Evolutionary conservation across 331 rosid genomes (phyloP).

Genomic region (Acacia concinna): DNA sequence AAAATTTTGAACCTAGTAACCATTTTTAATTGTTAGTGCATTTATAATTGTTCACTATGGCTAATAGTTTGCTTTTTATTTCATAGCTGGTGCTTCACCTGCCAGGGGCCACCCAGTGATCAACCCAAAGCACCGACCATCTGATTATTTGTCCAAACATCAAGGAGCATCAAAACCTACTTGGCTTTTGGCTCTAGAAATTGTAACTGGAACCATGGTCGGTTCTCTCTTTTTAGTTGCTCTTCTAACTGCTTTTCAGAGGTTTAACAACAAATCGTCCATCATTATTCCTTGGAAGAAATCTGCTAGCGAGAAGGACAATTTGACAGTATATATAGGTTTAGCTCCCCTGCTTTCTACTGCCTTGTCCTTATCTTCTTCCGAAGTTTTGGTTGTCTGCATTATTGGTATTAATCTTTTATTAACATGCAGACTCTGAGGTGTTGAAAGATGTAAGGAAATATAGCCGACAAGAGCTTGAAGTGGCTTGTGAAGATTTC

Average conservation of each 20-base stretch:
- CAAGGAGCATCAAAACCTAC: conserved; percentile 64
- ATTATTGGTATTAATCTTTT: background rate
- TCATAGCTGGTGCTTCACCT: conserved; percentile 60
- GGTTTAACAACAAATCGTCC: conserved; percentile 68
- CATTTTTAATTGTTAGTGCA: background rate
- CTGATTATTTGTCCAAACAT: conserved; percentile 47
- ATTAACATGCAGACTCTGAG: conserved; percentile 63
- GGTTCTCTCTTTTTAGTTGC: conserved; percentile 73
- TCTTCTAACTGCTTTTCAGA: conserved; percentile 65
- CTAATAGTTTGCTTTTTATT: conserved; percentile 29
- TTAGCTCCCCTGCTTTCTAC: conserved; percentile 30
- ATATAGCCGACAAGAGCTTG: conserved; percentile 84
- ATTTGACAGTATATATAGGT: conserved; percentile 64
- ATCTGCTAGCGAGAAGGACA: conserved; percentile 76
- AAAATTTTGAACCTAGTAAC: background rate
- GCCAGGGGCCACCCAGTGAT: conserved; percentile 45
- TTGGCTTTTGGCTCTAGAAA: conserved; percentile 88
- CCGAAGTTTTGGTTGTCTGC: conserved; percentile 11
- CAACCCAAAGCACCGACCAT: conserved; percentile 41
- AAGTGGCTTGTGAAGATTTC: conserved; percentile 97
- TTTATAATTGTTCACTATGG: conserved; percentile 17
- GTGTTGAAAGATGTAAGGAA: conserved; percentile 70
- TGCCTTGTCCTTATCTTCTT: conserved; percentile 5
- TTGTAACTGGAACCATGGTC: conserved; percentile 76
- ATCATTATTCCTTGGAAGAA: conserved; percentile 95